Percentiles rank a stretch among this genome's conserved stretches.
These are phyloP conservation scores for Emmonsiellopsis sp. DNA, from an alignment of 2,329 filamentous ascomycete genomes.

Conservation along the genomic window DNA sequence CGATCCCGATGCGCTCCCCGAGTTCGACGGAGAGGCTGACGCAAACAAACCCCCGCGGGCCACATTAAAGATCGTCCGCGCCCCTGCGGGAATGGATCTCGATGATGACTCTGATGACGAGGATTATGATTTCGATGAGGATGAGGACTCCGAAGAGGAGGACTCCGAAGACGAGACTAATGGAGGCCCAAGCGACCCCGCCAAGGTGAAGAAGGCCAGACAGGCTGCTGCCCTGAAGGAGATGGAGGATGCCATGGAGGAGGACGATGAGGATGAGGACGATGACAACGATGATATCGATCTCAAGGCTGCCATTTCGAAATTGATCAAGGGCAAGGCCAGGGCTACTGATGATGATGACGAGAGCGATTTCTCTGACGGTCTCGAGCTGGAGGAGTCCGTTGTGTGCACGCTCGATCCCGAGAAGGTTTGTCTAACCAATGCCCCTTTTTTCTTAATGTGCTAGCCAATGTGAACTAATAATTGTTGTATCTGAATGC, in stretches of 20 bases:
- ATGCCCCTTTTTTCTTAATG: not conserved
- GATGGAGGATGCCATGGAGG: constrained; percentile 58
- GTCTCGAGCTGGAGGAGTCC: constrained; percentile 70
- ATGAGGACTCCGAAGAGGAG: constrained; percentile 43
- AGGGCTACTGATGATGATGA: constrained; percentile 60
- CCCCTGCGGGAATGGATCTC: constrained; percentile 49
- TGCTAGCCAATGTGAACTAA: not conserved
- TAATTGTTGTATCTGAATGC: constrained; percentile 8
- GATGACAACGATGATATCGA: constrained; percentile 61
- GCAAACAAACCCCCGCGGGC: constrained; percentile 60
- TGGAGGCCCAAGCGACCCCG: constrained; percentile 82
- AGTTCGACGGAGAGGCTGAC: constrained; percentile 56
- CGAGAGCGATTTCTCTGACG: constrained; percentile 50
- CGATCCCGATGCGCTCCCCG: constrained; percentile 71
- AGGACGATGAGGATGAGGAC: constrained; percentile 47
- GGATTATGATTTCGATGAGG: constrained; percentile 57
- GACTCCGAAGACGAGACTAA: constrained; percentile 61
- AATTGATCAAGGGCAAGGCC: constrained; percentile 58
- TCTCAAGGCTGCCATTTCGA: constrained; percentile 40
- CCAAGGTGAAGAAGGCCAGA: constrained; percentile 80
- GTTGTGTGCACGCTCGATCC: constrained; percentile 95
- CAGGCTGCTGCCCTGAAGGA: constrained; percentile 69
- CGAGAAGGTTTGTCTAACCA: constrained; percentile 58
- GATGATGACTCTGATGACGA: constrained; percentile 52
- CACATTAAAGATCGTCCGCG: constrained; percentile 84